Percentiles rank a stretch among this genome's conserved stretches.
Conservation (phyloP, 345 rosid species). For the Eucalyptus dawsonii region DNA sequence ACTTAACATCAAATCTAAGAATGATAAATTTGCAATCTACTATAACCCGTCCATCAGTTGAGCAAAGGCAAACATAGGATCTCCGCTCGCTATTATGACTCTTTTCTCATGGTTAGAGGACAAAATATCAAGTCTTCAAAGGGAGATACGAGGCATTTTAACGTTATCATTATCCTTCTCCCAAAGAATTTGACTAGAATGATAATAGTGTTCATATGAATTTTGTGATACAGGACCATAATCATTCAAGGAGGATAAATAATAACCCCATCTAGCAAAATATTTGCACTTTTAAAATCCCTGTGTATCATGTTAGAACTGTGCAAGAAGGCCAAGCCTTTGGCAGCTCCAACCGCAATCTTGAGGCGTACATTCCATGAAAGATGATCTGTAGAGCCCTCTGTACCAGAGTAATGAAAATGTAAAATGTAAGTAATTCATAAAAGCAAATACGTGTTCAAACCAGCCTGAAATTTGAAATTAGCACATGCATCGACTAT, state of each 20-base stretch:
- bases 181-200: neutral
- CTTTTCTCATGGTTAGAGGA: neutral
- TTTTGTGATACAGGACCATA: neutral
- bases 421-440: neutral
- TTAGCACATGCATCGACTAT: neutral
- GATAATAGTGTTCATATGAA: neutral
- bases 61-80: neutral
- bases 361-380: neutral
- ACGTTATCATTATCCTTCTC: neutral
- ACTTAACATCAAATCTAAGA: neutral
- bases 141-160: neutral
- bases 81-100: neutral
- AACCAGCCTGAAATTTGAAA: neutral
- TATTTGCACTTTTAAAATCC: neutral
- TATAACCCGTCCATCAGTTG: neutral
- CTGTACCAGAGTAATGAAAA: neutral
- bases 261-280: neutral
- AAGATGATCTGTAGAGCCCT: neutral
- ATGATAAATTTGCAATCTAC: neutral
- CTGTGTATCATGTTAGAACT: too few species aligned
- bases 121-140: neutral
- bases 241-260: neutral
- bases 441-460: neutral
- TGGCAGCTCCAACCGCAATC: neutral
- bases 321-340: neutral